Base-by-base conservation (phyloP, 1,284 basidiomycete genomes). In the Mycena citricolor region DNA sequence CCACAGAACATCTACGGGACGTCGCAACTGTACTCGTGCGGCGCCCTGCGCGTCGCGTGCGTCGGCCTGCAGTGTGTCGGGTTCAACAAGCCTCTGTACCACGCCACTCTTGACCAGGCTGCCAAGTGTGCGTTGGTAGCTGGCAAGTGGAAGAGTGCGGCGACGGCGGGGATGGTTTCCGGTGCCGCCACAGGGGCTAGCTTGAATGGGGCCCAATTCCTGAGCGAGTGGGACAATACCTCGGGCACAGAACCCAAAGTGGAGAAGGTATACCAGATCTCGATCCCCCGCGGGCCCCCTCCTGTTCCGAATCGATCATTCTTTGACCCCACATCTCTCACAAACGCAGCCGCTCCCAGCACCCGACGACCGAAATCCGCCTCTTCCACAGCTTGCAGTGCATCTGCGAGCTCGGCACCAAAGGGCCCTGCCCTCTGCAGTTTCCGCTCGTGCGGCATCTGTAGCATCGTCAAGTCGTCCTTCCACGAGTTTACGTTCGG, bases 1-100 rank as follows among this genome's bases (percentile, higher is more conserved):
- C 82, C 84, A 8, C 83, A 86, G 56, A 85, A 83, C 54, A 63
- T 79, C 29, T 86, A 85, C 60, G 84, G 87, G 58, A 76, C 74
- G 0, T 68, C 69, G 0, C 84, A 87, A 54, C 71, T 87, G 14
- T 87, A 86, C 54, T 68, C 73, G 1, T 79, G 68, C 2, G 85
- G 85, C 1, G 84, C 83, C 14, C 70, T 87, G 33, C 81, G 76
- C 50, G 72, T 84, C n/a, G 81, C 80, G 7, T 86, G 83, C 54
- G 67, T 87, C 41, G 85, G 76, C 5, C 63, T 87, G 31, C 80
- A 84, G 47, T 87, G 85, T 56, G 70, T 85, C 30, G 81, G 85
- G 4, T 87, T 87, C 70, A 84, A 79, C 54, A 66, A 70, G 41
- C 55, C 61, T 12, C 62, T 85, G 51, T 86, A 86, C 58, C 69